These are phyloP conservation scores for Thyridium curvatum DNA, from an alignment of 2,329 filamentous ascomycete genomes.

Conservation along the genomic window DNA sequence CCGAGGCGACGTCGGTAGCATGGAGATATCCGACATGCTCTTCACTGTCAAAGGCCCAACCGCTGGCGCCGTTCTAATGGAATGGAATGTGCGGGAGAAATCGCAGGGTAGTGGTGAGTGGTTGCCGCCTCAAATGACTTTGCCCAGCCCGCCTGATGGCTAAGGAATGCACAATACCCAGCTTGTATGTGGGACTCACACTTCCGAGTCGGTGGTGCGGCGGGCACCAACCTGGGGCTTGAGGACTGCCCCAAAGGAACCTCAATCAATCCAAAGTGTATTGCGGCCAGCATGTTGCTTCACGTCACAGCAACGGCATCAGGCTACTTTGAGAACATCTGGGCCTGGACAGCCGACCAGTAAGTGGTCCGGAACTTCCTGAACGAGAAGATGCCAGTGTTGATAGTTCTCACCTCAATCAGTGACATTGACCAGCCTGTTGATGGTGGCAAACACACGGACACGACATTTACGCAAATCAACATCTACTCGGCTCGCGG, in stretches of 20 bases:
- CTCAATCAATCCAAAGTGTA: slow-evolving; percentile 40
- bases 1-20: slow-evolving; percentile 51
- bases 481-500: slow-evolving; percentile 8
- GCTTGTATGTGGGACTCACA: slow-evolving; percentile 62
- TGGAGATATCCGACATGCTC: slow-evolving; percentile 64
- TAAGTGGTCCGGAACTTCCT: slow-evolving; percentile 8
- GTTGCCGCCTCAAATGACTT: no score
- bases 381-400: slow-evolving; percentile 4
- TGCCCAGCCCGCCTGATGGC: no score
- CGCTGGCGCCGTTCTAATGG: slow-evolving; percentile 61
- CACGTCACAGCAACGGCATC: slow-evolving; percentile 37
- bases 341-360: slow-evolving; percentile 65
- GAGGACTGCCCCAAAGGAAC: slow-evolving; percentile 53
- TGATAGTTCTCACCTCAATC: no score
- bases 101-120: slow-evolving; percentile 26
- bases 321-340: slow-evolving; percentile 44
- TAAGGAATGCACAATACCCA: no score
- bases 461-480: background rate
- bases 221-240: slow-evolving; percentile 53
- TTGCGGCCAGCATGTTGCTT: slow-evolving; percentile 48
- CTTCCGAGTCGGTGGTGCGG: slow-evolving; percentile 65
- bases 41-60: slow-evolving; percentile 59
- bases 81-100: slow-evolving; percentile 60
- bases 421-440: no score
- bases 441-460: background rate